Conservation (phyloP, 2,329 filamentous ascomycete genomes). For the Stagonosporopsis rhizophila region DNA sequence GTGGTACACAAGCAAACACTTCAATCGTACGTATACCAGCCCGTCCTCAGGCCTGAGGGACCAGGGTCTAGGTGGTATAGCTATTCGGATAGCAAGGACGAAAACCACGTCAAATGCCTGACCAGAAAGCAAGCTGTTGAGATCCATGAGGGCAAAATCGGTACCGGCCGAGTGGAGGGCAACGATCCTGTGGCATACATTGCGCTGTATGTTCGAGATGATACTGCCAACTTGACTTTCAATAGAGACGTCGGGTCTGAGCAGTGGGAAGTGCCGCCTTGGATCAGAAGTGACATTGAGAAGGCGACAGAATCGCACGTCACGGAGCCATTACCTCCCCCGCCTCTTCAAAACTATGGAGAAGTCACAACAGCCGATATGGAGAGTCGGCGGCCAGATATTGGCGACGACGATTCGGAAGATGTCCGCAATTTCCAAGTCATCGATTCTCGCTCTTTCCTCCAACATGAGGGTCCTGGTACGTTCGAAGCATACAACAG, state of each 20-base stretch:
- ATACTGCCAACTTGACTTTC: constrained; percentile 49
- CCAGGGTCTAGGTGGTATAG: constrained; percentile 65
- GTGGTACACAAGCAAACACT: constrained; percentile 66
- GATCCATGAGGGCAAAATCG: constrained; percentile 57
- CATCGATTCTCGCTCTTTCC: constrained; percentile 44
- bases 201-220: constrained; percentile 63
- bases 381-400: constrained; percentile 1
- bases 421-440: constrained; percentile 39
- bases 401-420: constrained; percentile 3
- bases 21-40: constrained; percentile 65
- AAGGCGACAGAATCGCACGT: constrained; percentile 28
- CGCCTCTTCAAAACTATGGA: constrained; percentile 7
- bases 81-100: constrained; percentile 62
- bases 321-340: constrained; percentile 23
- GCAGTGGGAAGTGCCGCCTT: constrained; percentile 55
- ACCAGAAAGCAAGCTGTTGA: constrained; percentile 63
- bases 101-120: constrained; percentile 63
- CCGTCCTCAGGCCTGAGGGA: constrained; percentile 65
- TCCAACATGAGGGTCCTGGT: constrained; percentile 48
- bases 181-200: constrained; percentile 62
- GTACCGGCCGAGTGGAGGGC: constrained; percentile 46
- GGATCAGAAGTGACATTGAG: constrained; percentile 44
- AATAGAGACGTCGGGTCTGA: constrained; percentile 55
- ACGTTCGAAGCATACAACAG: constrained; percentile 44
- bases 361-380: constrained; percentile 8